Conservation (phyloP, 2,329 filamentous ascomycete genomes). For the Triangularia setosa region DNA sequence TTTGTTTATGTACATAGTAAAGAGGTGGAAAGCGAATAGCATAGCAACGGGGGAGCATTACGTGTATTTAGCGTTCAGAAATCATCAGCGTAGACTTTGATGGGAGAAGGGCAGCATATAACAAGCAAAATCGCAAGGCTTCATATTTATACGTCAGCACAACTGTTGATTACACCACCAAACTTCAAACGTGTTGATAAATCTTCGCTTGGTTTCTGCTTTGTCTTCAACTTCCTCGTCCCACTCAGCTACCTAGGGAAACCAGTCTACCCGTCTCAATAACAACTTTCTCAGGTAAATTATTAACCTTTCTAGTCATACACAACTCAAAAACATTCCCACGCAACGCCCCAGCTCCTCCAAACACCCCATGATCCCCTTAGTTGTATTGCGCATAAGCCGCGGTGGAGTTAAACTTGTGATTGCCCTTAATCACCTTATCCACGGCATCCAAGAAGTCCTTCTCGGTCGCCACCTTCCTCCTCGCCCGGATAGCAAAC, state of each 20-base stretch:
- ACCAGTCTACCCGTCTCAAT: not conserved
- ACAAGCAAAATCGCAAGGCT: not conserved
- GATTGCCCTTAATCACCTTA: conserved; percentile 98
- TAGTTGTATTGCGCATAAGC: conserved; percentile 99
- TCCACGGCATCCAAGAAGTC: conserved; percentile 97
- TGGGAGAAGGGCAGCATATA: not conserved
- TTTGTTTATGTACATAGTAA: not conserved
- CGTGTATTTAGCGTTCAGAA: not conserved
- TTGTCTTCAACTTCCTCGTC: not conserved
- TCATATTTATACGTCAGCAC: not conserved
- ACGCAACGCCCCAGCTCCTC: not conserved
- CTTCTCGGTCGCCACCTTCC: conserved; percentile 98
- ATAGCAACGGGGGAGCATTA: too few species aligned
- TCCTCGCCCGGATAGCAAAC: conserved; percentile 90
- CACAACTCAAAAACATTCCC: conserved; percentile 18
- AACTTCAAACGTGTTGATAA: not conserved
- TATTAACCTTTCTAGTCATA: conserved; percentile 16
- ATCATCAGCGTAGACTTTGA: not conserved
- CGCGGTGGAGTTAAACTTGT: conserved; percentile 99
- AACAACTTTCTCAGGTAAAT: not conserved
- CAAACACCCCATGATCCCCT: not conserved
- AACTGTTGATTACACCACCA: not conserved
- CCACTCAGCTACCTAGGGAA: not conserved
- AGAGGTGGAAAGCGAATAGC: not conserved
- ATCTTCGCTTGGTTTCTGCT: not conserved